phyloP scores from a whole-genome alignment of 305 asterid genomes.

The Salvia sclarea region DNA sequence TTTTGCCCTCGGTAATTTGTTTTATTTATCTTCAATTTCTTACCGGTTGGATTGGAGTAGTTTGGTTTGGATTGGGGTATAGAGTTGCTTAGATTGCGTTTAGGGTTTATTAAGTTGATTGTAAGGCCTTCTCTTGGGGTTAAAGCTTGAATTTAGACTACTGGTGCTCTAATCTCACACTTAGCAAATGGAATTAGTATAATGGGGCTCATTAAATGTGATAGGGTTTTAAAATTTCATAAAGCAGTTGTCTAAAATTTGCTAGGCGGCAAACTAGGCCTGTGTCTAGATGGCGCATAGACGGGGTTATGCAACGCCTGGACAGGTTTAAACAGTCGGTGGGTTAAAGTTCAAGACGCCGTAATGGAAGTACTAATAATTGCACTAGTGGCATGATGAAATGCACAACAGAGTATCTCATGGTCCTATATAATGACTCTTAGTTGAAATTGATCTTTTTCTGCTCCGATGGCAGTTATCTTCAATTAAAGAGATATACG shows the following conservation, averaged over 20 bases:
- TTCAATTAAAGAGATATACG: conserved; percentile 20
- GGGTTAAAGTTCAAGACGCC: too few relatives aligned
- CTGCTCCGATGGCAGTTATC: conserved; percentile 25
- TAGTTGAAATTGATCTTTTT: conserved; percentile 1
- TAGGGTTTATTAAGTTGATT: background rate
- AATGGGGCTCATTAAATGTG: background rate
- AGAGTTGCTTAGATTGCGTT: background rate
- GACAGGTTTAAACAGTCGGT: background rate
- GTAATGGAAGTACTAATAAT: background rate
- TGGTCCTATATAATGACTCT: background rate
- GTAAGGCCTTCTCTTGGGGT: background rate
- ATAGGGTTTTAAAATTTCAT: background rate
- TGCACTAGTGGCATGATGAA: background rate
- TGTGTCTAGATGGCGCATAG: background rate
- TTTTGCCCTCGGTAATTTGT: background rate
- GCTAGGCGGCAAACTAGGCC: background rate
- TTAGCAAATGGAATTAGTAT: background rate
- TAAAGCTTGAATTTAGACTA: background rate
- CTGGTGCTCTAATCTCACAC: background rate
- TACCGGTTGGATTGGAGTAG: background rate
- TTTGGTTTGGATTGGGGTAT: background rate
- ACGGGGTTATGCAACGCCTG: background rate
- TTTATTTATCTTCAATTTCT: background rate
- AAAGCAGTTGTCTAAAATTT: background rate
- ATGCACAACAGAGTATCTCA: background rate